Base-by-base conservation (phyloP, 495 filamentous ascomycete genomes). In the Hamigera avellanea region DNA sequence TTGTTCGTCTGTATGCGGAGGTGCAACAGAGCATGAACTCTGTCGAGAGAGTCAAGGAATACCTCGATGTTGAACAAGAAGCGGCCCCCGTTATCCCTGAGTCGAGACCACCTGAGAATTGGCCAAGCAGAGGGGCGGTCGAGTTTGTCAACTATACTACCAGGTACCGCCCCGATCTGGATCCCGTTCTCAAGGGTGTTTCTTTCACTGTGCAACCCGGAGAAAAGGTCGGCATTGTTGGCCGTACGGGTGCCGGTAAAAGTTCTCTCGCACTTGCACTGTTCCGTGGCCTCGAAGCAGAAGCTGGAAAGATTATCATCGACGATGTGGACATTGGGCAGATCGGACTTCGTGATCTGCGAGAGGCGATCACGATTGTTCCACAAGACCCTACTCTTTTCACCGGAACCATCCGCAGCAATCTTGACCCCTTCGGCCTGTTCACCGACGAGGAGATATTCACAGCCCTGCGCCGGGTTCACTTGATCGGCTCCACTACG, bases 21-120 rank as follows among this genome's bases (percentile, higher is more conserved):
- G 93, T 95, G 47, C 93, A 99, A 56, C 93, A 96, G 61, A 96
- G 93, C 58, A 96, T 99, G 93, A 99, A 99, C 61, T 89, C 87
- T 1, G 88, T 99, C n/a, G 93, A 99, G 61, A 81, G 93, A 37
- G 82, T 99, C 46, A 85, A 88, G 52, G 91, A 99, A 59, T 99
- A 95, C 49, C 74, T 99, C 8, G 87, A 95, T 19, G 82, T 96
- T 2, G 91, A 96, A 49, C 91, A 95, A 49, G 93, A 99, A 57
- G 88, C 93, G 0, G 66, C 64, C 3, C 65, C 82, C 6, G 67
- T 94, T 41, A 77, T 93, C 32, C 75, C 83, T 23, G 75, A 94
- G 29, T 81, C 80, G 33, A 71, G 83, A 23, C 88, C 93, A 6
- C 61, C 78, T 0, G 53, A 66, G 3, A 73, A 82, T 45, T 99